Evolutionary conservation across 108 stramenopile species (phyloP).

Genomic region (Parietichytrium sp.): DNA sequence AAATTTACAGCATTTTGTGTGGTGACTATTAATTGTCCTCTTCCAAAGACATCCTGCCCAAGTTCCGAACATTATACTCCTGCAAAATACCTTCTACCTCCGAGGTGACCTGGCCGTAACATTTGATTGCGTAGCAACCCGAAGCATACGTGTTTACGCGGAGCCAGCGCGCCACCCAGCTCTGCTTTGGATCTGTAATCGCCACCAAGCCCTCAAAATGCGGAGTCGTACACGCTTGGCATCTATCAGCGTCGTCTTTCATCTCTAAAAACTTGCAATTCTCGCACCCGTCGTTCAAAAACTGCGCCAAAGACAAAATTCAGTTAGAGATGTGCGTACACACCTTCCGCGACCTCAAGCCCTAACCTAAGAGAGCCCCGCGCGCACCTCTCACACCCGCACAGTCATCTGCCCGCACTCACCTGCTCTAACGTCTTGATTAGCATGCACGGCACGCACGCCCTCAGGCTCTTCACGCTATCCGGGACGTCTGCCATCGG

Average conservation of each 20-base stretch:
- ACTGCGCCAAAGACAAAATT: neutral
- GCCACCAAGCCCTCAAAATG: neutral
- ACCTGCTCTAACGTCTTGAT: constrained; percentile 41
- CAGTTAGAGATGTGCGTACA: neutral
- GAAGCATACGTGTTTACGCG: neutral
- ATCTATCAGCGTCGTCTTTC: neutral
- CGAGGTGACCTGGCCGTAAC: neutral
- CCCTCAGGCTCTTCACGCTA: constrained; percentile 39
- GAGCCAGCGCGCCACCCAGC: constrained; percentile 32
- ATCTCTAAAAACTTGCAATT: constrained; percentile 32
- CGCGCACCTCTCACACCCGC: neutral
- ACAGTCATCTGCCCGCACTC: neutral
- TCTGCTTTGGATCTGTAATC: constrained; percentile 18
- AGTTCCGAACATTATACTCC: neutral
- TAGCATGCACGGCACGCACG: constrained; percentile 37
- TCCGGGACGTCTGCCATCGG: neutral
- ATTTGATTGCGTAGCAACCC: constrained; percentile 16
- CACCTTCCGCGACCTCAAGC: neutral
- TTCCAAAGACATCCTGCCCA: constrained; percentile 27
- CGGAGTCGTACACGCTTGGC: too few species aligned
- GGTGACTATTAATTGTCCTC: constrained; percentile 16
- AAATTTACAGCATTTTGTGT: too few species aligned
- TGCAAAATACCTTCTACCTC: constrained; percentile 1
- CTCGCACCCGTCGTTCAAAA: constrained; percentile 16
- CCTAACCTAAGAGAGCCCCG: neutral